These are phyloP conservation scores for Straminergon stramineum DNA, from an alignment of 225 moss, liverwort and hornwort genomes.

Conservation along the genomic window DNA sequence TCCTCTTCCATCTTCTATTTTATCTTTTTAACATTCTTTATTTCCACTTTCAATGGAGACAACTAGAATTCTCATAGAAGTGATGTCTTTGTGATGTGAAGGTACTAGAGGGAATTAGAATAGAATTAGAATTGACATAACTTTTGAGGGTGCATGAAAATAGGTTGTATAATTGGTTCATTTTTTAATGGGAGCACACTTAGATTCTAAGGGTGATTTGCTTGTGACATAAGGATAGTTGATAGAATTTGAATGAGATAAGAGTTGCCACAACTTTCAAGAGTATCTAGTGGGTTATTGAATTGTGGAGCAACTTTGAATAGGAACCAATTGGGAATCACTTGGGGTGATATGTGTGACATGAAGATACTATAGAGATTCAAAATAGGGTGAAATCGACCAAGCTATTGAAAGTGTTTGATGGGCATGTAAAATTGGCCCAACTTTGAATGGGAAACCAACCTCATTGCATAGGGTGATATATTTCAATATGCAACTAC, in stretches of 20 bases:
- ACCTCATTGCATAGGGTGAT: not conserved
- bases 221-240: not conserved
- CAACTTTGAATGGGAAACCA: not conserved
- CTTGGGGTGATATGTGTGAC: not conserved
- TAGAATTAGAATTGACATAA: not conserved
- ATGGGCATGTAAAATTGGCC: not conserved
- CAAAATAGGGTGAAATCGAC: not conserved
- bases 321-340: not conserved
- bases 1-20: too few species aligned
- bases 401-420: not conserved
- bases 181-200: not conserved
- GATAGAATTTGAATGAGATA: not conserved
- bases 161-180: not conserved
- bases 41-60: not conserved
- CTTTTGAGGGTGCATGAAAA: too few species aligned
- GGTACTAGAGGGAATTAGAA: not conserved
- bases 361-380: not conserved
- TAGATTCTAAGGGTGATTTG: not conserved
- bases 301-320: not conserved
- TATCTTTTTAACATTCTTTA: not conserved
- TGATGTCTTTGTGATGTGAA: not conserved
- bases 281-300: not conserved
- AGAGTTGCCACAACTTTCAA: not conserved
- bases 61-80: too few species aligned
- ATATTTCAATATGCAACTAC: not conserved